phyloP scores from a whole-genome alignment of 371 early-diverging fungal genomes.

The Agmasoma carcini region DNA sequence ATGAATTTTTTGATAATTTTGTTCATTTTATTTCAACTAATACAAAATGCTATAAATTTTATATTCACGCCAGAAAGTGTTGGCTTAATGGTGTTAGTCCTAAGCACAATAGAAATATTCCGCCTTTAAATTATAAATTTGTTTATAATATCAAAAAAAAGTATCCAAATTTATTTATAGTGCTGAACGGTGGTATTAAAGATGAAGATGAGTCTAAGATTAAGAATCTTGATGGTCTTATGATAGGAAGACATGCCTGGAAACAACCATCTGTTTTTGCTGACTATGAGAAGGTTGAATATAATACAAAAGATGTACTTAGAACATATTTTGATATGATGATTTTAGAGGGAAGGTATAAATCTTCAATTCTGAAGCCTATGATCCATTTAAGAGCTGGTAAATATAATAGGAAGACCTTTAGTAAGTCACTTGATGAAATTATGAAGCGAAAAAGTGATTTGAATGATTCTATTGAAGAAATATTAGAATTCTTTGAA shows the following conservation, averaged over 20 bases:
- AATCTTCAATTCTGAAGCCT: too few relatives aligned
- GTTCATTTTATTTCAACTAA: constrained; percentile 52
- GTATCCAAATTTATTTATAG: constrained; percentile 58
- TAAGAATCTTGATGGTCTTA: constrained; percentile 49
- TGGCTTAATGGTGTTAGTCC: constrained; percentile 66
- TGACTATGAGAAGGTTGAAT: not conserved
- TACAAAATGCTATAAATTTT: constrained; percentile 55
- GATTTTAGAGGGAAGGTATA: not conserved
- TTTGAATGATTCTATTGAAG: too few relatives aligned
- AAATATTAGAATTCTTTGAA: too few relatives aligned
- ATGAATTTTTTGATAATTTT: constrained; percentile 49
- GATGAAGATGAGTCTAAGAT: constrained; percentile 3
- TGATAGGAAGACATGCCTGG: constrained; percentile 53
- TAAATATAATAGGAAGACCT: too few relatives aligned
- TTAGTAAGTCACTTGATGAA: too few relatives aligned
- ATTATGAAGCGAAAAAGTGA: too few relatives aligned
- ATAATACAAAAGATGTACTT: too few relatives aligned
- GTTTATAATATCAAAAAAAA: constrained; percentile 59
- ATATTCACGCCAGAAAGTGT: constrained; percentile 71
- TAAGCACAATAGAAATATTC: constrained; percentile 64
- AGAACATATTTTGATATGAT: too few relatives aligned
- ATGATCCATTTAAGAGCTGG: too few relatives aligned
- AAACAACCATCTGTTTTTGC: constrained; percentile 48
- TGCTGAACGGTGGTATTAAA: constrained; percentile 67
- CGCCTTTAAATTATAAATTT: constrained; percentile 62